Percentiles rank a stretch among this genome's conserved stretches.
Conservation (phyloP, 805 yeast genomes). For the Myxozyma neotropica region DNA sequence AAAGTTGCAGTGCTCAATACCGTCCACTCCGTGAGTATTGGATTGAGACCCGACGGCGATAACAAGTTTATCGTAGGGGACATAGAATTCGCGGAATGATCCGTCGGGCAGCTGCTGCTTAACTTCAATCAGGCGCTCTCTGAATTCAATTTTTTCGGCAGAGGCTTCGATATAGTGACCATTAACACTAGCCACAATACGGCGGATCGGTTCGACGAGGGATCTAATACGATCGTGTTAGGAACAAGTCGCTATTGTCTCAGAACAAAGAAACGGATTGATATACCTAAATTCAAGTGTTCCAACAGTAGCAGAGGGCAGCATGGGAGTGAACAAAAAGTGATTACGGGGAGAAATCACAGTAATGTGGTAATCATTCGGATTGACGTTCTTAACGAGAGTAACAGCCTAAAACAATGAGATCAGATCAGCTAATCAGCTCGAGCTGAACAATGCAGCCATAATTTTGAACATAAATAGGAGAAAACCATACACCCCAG, state of each 20-base stretch:
- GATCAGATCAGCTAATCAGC: neutral
- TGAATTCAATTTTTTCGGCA: constrained; percentile 61
- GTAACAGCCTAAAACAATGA: constrained; percentile 55
- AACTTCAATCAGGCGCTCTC: constrained; percentile 61
- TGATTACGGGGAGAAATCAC: constrained; percentile 93
- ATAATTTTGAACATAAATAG: neutral
- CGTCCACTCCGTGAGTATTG: constrained; percentile 71
- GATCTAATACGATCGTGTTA: constrained; percentile 50
- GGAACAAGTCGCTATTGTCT: constrained; percentile 63
- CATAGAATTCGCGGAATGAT: constrained; percentile 55
- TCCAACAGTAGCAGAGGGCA: constrained; percentile 94
- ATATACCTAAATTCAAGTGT: constrained; percentile 47
- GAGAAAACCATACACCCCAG: constrained; percentile 65
- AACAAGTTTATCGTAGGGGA: constrained; percentile 72
- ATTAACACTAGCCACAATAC: constrained; percentile 53
- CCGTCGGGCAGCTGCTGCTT: constrained; percentile 48
- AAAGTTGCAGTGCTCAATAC: constrained; percentile 62
- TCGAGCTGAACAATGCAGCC: too few species aligned
- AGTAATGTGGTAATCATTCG: constrained; percentile 82
- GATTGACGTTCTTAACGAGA: constrained; percentile 77
- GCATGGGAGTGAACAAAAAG: constrained; percentile 86
- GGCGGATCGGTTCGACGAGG: constrained; percentile 63
- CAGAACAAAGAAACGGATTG: constrained; percentile 42
- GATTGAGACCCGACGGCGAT: constrained; percentile 70
- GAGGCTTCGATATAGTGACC: constrained; percentile 67